Conservation (phyloP, 1,139 yeast genomes). For the Ogataea hybrid region DNA sequence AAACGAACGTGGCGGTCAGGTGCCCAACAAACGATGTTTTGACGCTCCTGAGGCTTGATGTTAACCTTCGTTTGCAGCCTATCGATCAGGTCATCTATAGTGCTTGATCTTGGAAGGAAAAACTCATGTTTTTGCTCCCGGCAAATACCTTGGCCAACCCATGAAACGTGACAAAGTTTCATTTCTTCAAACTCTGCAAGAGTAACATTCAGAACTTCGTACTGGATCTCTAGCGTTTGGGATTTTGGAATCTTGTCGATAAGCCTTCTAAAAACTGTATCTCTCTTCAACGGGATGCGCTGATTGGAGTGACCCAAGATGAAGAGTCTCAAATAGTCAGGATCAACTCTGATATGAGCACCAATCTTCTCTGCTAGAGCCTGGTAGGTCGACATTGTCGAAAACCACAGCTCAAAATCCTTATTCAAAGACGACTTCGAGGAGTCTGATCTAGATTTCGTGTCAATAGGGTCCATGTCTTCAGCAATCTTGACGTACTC, state of each 20-base stretch:
- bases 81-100: slow-evolving; percentile 54
- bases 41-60: slow-evolving; percentile 46
- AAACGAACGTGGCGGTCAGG: slow-evolving; percentile 43
- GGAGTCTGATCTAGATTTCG: slow-evolving; percentile 15
- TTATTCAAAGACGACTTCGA: slow-evolving; percentile 15
- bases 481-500: slow-evolving; percentile 42
- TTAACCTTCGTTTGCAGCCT: slow-evolving; percentile 57
- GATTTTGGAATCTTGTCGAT: slow-evolving; percentile 51
- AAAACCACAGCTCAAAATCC: slow-evolving; percentile 65
- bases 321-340: slow-evolving; percentile 64
- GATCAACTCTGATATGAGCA: slow-evolving; percentile 48
- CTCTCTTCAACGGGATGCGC: slow-evolving; percentile 40
- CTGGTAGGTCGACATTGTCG: slow-evolving; percentile 56
- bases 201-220: slow-evolving; percentile 74
- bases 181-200: slow-evolving; percentile 75
- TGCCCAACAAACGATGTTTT: slow-evolving; percentile 59
- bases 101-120: slow-evolving; percentile 60
- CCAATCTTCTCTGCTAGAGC: slow-evolving; percentile 64
- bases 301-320: slow-evolving; percentile 56
- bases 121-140: slow-evolving; percentile 71
- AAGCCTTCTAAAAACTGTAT: slow-evolving; percentile 35
- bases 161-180: slow-evolving; percentile 58
- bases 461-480: slow-evolving; percentile 14
- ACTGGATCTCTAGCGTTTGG: slow-evolving; percentile 54
- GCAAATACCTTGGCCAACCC: slow-evolving; percentile 61